Conservation (phyloP, 768 basidiomycete species). For the Suillus sp. region DNA sequence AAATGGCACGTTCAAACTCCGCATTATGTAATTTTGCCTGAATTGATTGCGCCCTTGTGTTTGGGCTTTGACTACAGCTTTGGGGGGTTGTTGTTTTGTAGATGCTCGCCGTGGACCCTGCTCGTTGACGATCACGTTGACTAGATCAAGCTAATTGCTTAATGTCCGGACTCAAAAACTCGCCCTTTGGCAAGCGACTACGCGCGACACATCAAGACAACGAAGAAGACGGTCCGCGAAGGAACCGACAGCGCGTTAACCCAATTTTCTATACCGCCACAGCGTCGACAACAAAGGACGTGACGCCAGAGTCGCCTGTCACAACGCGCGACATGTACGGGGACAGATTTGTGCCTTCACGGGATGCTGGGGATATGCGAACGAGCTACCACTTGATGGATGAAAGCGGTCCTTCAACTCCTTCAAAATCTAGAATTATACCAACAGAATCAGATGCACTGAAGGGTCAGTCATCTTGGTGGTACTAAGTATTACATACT, state of each 20-base stretch:
- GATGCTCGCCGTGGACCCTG: neutral
- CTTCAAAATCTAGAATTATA: constrained; percentile 62
- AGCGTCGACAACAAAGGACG: constrained; percentile 53
- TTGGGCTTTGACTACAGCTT: neutral
- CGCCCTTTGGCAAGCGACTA: constrained; percentile 82
- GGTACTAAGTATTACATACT: neutral
- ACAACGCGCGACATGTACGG: constrained; percentile 43
- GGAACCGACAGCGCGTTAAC: constrained; percentile 53
- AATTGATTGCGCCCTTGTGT: constrained; percentile 4
- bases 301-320: constrained; percentile 45
- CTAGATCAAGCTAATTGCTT: neutral
- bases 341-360: constrained; percentile 65
- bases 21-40: neutral
- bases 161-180: constrained; percentile 83
- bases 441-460: constrained; percentile 76
- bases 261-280: constrained; percentile 50
- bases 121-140: constrained; percentile 3
- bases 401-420: constrained; percentile 55
- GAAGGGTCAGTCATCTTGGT: constrained; percentile 52
- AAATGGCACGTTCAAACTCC: neutral
- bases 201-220: constrained; percentile 66
- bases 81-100: constrained; percentile 4
- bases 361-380: constrained; percentile 61
- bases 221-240: constrained; percentile 55
- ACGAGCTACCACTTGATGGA: constrained; percentile 64